Evolutionary conservation across 805 yeast species (phyloP), one percentile per base, ranked within the genome.

Genomic region (Candida insectorum): DNA sequence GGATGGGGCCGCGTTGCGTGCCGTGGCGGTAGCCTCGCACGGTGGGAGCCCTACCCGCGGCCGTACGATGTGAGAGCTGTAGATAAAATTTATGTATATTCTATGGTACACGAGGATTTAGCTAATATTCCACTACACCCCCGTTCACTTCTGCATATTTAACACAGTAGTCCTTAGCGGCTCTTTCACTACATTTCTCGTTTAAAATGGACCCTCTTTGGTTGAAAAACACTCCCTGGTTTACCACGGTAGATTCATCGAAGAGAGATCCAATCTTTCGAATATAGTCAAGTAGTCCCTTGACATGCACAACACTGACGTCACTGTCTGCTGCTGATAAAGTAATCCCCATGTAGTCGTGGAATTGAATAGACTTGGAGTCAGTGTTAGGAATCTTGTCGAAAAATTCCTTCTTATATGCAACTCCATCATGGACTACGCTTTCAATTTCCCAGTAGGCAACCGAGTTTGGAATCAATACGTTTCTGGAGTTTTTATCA

Each of bases 401-500:
- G 33, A 40, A 45, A 21, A 24, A 31, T 16, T 36, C 34, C 17
- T 39, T 37, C n/a, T 26, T 24, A 21, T 46, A 51, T 11, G 29
- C 25, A 4, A 39, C 31, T 5, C 33, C 28, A 18, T 45, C 44
- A 14, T 41, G 37, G 5, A 29, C 22, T 18, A 52, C 36, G 14
- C 55, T 42, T 22, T 41, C 36, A 16, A 48, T 30, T 16, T 40
- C 45, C 63, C 62, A 59, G 21, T 39, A 44, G 2, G 56, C 49
- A 19, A 59, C 48, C 4, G 59, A 54, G 42, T 58, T 58, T 2
- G 65, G 65, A 20, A 58, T 57, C 29, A 59, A 46, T 3, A 55
- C 63, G 17, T 49, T 52, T 36, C 52, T 49, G 8, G 49, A 44
- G 26, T 41, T 45, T 21, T 41, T 37, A 21, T 43, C 44, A 41